Evolutionary conservation across 75 land plant species (phyloP).

Genomic region (Chamaecyparis obtusa): DNA sequence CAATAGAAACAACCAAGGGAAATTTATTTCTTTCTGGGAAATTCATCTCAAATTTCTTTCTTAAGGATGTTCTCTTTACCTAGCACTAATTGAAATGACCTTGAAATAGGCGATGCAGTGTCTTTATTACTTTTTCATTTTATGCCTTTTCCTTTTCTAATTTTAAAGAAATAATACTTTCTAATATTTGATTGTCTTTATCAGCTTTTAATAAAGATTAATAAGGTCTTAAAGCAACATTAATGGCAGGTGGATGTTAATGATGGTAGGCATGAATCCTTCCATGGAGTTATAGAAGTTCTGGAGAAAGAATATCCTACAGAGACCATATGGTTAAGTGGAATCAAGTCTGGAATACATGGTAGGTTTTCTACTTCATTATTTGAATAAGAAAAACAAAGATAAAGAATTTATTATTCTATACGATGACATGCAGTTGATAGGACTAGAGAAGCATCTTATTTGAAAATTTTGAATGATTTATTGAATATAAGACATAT

Average conservation of each 20-base stretch:
- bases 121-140: not conserved
- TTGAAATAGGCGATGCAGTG: not conserved
- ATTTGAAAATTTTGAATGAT: not conserved
- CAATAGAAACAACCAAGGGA: not conserved
- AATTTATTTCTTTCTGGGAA: not conserved
- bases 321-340: constrained; percentile 27
- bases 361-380: not conserved
- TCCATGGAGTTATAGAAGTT: constrained; percentile 21
- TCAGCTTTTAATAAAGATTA: not conserved
- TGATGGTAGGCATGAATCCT: constrained; percentile 23
- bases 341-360: constrained; percentile 12
- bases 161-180: not conserved
- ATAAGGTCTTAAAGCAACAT: not conserved
- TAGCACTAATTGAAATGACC: not conserved
- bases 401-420: not conserved
- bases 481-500: not conserved
- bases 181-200: not conserved
- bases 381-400: not conserved
- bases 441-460: not conserved
- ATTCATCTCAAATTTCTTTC: not conserved
- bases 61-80: not conserved
- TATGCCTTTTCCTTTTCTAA: not conserved
- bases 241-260: constrained; percentile 25
- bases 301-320: constrained; percentile 25
- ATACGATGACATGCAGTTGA: not conserved